A percentile compares a stretch with the other conserved stretches of the same genome.
These are phyloP conservation scores for Annulohypoxylon stygium DNA, from an alignment of 495 filamentous ascomycete genomes.

Conservation along the genomic window DNA sequence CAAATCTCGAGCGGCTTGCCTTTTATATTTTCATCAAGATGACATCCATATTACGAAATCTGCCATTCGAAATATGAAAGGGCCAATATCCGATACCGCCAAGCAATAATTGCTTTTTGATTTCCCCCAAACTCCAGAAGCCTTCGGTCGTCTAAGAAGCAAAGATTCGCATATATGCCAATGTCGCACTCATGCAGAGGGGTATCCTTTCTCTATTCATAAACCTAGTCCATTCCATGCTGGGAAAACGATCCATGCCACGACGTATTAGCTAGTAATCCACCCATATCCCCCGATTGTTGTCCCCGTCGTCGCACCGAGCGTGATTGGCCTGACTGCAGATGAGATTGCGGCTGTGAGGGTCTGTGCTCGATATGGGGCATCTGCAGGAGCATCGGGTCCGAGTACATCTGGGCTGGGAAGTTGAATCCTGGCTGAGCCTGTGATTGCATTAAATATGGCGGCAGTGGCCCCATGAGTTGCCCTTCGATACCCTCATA, in stretches of 20 bases:
- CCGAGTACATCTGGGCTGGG: slow-evolving; percentile 56
- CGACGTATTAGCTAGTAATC: slow-evolving; percentile 54
- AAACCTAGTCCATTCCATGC: slow-evolving; percentile 49
- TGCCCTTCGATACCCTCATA: slow-evolving; percentile 65
- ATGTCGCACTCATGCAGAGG: slow-evolving; percentile 44
- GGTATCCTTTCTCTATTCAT: slow-evolving; percentile 51
- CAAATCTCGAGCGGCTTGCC: slow-evolving; percentile 16
- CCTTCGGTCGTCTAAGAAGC: slow-evolving; percentile 37
- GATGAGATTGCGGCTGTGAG: slow-evolving; percentile 47
- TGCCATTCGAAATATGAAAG: slow-evolving; percentile 15
- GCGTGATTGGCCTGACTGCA: slow-evolving; percentile 41
- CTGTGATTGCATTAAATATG: slow-evolving; percentile 59
- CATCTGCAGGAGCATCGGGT: slow-evolving; percentile 49
- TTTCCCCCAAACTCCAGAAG: slow-evolving; percentile 34
- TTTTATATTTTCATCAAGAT: neutral
- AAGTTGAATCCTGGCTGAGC: slow-evolving; percentile 55
- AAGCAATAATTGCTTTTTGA: slow-evolving; percentile 33
- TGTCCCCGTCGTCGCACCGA: slow-evolving; percentile 47
- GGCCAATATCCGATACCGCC: slow-evolving; percentile 28
- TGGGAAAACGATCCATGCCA: slow-evolving; percentile 53
- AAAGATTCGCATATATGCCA: slow-evolving; percentile 31
- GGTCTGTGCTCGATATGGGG: slow-evolving; percentile 43
- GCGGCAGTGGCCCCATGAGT: slow-evolving; percentile 60
- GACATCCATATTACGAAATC: slow-evolving; percentile 34
- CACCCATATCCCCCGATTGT: slow-evolving; percentile 56